Percentiles rank a stretch among this genome's conserved stretches.
Conservation (phyloP, 2,329 filamentous ascomycete species). For the Cercospora janseana region DNA sequence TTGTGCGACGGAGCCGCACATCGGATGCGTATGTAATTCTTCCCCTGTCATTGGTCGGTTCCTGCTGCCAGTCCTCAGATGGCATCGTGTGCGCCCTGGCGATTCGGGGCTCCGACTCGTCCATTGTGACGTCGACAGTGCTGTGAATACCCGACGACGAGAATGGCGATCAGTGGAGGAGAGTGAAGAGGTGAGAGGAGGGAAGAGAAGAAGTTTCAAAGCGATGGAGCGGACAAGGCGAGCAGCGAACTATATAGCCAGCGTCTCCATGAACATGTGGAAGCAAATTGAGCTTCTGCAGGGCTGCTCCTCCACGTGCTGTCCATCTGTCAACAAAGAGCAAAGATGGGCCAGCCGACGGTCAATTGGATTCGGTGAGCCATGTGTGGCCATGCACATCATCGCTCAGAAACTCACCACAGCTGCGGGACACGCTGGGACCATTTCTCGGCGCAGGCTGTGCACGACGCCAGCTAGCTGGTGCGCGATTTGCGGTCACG, state of each 20-base stretch:
- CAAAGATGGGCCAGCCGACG: too few species aligned
- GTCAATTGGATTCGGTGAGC: too few species aligned
- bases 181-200: not conserved
- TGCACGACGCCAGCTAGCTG: constrained; percentile 1
- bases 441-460: constrained; percentile 21
- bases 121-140: constrained; percentile 14
- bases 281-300: constrained; percentile 14
- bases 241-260: constrained; percentile 13
- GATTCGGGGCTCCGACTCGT: not conserved
- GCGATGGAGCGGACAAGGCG: not conserved
- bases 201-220: not conserved
- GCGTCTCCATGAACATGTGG: constrained; percentile 14
- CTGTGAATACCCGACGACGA: not conserved
- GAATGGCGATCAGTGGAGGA: not conserved
- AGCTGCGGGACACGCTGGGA: too few species aligned
- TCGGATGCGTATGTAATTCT: constrained; percentile 27
- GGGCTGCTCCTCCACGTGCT: constrained; percentile 12
- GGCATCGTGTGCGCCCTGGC: constrained; percentile 18
- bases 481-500: constrained; percentile 14
- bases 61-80: constrained; percentile 17
- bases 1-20: constrained; percentile 17
- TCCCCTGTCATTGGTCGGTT: constrained; percentile 16
- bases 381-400: too few species aligned
- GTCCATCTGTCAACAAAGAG: too few species aligned
- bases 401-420: constrained; percentile 1